Evolutionary conservation across 768 basidiomycete species (phyloP), one percentile per base, ranked within the genome.

Genomic region (Nevesoporus exiguus): DNA sequence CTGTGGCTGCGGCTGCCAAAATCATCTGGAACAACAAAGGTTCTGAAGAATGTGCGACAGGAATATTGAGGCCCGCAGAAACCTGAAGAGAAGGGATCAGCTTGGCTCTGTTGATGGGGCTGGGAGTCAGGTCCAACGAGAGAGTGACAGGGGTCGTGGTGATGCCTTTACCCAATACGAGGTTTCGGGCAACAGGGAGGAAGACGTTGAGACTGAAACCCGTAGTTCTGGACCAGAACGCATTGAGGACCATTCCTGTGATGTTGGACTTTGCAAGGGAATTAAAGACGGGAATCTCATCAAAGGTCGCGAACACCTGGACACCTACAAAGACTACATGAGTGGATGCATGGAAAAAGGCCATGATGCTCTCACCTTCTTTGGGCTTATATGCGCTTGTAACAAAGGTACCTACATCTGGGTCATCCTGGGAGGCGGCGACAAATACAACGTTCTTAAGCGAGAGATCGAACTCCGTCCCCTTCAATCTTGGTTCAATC

Each of bases 171-270:
- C 47, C 54, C 17, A 54, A 29, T 4, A 5, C 15, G n/a, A 54
- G 54, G 47, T 54, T 54, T 44, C 54, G 54, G 27, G 48, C 34
- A 15, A 39, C 54, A 24, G 54, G 54, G 11, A 54, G 54, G 7
- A 49, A 11, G 10, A 54, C 10, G 13, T 49, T 15, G 34, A 54
- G 47, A 8, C 19, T 17, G 42, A 54, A 54, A 44, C 54, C 54
- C 10, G 41, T 2, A 15, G 25, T 2, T 30, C 13, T 24, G 5
- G 54, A 54, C 47, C 48, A 54, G 19, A 48, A 21, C 19, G 54
- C 54, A 24, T 49, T 14, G 24, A 54, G 54, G 14, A 54, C 33
- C 24, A 54, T 13, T 14, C 53, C 53, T 14, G 53, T 43, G 13
- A 49, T 47, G 3, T 39, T 39, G 27, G 47, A 49, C 34, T 45